Evolutionary conservation across 495 filamentous ascomycete species (phyloP).

Genomic region (Ramalina intermedia): DNA sequence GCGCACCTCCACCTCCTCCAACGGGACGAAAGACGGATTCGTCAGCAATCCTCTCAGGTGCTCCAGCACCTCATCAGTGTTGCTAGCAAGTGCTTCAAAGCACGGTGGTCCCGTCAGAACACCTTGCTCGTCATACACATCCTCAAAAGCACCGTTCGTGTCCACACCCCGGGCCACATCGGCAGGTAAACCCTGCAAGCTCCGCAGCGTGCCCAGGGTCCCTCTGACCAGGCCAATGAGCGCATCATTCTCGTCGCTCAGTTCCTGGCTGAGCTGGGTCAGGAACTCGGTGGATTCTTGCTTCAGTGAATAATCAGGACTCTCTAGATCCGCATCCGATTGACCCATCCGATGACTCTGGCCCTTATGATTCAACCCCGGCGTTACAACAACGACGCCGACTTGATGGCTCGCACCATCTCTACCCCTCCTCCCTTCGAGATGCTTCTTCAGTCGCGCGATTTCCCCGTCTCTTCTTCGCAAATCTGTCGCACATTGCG

Average conservation of each 20-base stretch:
- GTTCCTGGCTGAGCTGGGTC: slow-evolving; percentile 68
- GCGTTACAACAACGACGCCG: slow-evolving; percentile 28
- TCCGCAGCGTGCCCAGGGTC: slow-evolving; percentile 55
- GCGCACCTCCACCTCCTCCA: slow-evolving; percentile 84
- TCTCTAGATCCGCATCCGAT: slow-evolving; percentile 33
- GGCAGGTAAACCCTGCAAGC: slow-evolving; percentile 61
- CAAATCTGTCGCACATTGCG: slow-evolving; percentile 81
- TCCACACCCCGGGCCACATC: slow-evolving; percentile 21
- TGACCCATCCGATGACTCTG: slow-evolving; percentile 26
- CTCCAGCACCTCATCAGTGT: slow-evolving; percentile 60
- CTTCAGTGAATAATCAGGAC: slow-evolving; percentile 56
- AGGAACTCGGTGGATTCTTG: slow-evolving; percentile 88
- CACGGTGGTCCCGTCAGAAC: slow-evolving; percentile 30
- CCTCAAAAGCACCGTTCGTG: neutral
- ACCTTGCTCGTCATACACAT: slow-evolving; percentile 23
- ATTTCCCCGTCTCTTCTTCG: slow-evolving; percentile 84
- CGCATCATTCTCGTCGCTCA: slow-evolving; percentile 90
- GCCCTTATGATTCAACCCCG: slow-evolving; percentile 30
- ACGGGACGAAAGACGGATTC: slow-evolving; percentile 87
- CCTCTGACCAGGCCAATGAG: slow-evolving; percentile 58
- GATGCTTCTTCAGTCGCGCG: slow-evolving; percentile 70
- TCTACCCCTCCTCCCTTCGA: slow-evolving; percentile 42
- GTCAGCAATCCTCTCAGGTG: slow-evolving; percentile 73
- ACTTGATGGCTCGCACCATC: slow-evolving; percentile 27
- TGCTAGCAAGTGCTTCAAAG: slow-evolving; percentile 55